A percentile compares a stretch with the other conserved stretches of the same genome.
These are phyloP conservation scores for Colletotrichum ledebouriae DNA, from an alignment of 2,329 filamentous ascomycete genomes.

Conservation along the genomic window DNA sequence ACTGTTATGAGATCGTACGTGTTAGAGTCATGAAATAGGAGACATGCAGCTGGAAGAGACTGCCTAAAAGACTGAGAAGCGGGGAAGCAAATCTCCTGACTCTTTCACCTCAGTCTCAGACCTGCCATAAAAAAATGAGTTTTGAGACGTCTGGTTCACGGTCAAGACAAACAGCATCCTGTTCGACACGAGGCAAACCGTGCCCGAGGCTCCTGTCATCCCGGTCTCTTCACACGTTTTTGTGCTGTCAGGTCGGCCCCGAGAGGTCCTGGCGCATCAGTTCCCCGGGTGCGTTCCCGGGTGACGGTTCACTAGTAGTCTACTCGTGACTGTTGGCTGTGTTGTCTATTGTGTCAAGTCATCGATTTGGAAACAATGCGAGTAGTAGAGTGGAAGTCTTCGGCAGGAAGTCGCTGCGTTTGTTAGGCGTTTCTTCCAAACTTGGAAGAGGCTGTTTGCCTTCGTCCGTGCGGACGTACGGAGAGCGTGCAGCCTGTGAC, in stretches of 20 bases:
- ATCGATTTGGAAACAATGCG: too few species aligned
- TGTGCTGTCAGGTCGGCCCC: conserved; percentile 26
- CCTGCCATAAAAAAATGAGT: neutral
- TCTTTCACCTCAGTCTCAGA: conserved; percentile 30
- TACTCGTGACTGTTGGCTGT: neutral
- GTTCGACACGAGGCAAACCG: conserved; percentile 27
- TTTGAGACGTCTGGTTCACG: conserved; percentile 16
- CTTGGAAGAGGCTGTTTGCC: neutral
- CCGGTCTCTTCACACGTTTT: conserved; percentile 33
- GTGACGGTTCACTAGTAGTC: conserved; percentile 11
- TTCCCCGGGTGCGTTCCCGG: neutral
- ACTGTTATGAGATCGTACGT: neutral
- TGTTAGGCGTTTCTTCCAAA: neutral
- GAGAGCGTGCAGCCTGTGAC: neutral
- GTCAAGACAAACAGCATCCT: conserved; percentile 7
- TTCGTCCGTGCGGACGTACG: neutral
- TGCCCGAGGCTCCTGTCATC: conserved; percentile 29
- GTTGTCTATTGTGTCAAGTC: too few species aligned
- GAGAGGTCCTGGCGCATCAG: conserved; percentile 18
- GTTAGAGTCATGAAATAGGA: conserved; percentile 13
- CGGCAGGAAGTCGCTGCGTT: too few species aligned
- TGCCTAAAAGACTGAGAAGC: conserved; percentile 1
- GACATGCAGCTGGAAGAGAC: neutral
- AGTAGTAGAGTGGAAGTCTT: too few species aligned
- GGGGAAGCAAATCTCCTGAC: conserved; percentile 12